phyloP scores from a whole-genome alignment of 306 rosid species.

The Betula pendula region DNA sequence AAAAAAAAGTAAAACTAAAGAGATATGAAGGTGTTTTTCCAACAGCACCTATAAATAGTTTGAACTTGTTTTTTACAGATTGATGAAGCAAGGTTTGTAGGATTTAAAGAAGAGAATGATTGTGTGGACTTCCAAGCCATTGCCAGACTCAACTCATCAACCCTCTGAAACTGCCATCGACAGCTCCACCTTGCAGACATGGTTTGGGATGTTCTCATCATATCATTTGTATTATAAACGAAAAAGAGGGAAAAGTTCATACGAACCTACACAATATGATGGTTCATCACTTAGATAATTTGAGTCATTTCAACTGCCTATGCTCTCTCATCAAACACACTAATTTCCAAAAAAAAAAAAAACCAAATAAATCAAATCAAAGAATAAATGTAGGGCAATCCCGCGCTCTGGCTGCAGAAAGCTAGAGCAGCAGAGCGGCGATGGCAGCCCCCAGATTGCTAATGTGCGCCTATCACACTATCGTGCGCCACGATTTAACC shows the following conservation, averaged over 20 bases:
- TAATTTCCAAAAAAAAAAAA: too few relatives aligned
- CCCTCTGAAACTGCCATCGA: conserved; percentile 14
- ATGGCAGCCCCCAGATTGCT: conserved; percentile 31
- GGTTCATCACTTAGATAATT: too few relatives aligned
- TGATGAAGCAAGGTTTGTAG: conserved; percentile 21
- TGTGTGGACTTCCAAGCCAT: conserved; percentile 10
- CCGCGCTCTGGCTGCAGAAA: conserved; percentile 33
- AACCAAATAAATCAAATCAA: not conserved
- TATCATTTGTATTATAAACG: not conserved
- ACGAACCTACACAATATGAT: not conserved
- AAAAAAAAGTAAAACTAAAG: too few relatives aligned
- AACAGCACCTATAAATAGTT: not conserved
- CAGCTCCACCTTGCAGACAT: conserved; percentile 8
- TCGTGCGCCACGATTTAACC: conserved; percentile 48
- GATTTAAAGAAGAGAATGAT: conserved; percentile 22
- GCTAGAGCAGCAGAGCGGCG: conserved; percentile 33
- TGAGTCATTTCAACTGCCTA: too few relatives aligned
- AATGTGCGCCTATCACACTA: conserved; percentile 45
- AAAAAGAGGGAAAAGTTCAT: not conserved
- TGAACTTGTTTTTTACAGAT: conserved; percentile 35
- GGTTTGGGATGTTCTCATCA: not conserved
- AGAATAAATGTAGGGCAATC: conserved; percentile 34
- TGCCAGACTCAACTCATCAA: conserved; percentile 10
- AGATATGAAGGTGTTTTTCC: not conserved
- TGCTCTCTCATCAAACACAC: not conserved